Percentiles rank a stretch among this genome's conserved stretches.
Conservation (phyloP, 2,329 filamentous ascomycete species). For the Alternaria atra region DNA sequence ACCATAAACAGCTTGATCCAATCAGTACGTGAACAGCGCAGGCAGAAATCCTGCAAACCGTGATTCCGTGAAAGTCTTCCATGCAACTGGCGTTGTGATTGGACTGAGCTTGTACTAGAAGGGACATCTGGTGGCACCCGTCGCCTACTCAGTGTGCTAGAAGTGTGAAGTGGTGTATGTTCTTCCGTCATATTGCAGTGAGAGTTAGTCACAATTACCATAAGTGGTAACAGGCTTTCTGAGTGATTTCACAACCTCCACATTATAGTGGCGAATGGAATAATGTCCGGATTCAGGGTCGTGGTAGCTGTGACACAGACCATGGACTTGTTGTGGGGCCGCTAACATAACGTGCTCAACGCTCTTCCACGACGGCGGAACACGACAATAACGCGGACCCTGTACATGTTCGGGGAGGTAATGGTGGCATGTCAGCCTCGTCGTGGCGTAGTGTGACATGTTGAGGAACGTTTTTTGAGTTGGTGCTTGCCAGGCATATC, state of each 20-base stretch:
- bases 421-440: not conserved
- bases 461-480: not conserved
- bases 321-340: conserved; percentile 7
- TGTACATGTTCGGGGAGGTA: not conserved
- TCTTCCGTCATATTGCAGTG: not conserved
- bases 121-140: no score
- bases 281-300: conserved; percentile 1
- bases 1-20: not conserved
- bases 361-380: not conserved
- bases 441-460: not conserved
- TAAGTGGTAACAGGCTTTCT: not conserved
- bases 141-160: no score
- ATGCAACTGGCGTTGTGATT: no score
- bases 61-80: not conserved
- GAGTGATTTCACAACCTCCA: conserved; percentile 3
- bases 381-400: conserved; percentile 2
- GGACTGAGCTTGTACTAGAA: no score
- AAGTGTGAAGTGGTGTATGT: not conserved
- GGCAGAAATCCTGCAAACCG: not conserved
- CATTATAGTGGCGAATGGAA: conserved; percentile 11
- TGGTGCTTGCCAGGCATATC: not conserved
- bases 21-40: not conserved
- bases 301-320: conserved; percentile 5
- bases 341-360: conserved; percentile 13
- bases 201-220: not conserved